Conservation (phyloP, 2,329 filamentous ascomycete genomes). For the Paecilomyces sp. region DNA sequence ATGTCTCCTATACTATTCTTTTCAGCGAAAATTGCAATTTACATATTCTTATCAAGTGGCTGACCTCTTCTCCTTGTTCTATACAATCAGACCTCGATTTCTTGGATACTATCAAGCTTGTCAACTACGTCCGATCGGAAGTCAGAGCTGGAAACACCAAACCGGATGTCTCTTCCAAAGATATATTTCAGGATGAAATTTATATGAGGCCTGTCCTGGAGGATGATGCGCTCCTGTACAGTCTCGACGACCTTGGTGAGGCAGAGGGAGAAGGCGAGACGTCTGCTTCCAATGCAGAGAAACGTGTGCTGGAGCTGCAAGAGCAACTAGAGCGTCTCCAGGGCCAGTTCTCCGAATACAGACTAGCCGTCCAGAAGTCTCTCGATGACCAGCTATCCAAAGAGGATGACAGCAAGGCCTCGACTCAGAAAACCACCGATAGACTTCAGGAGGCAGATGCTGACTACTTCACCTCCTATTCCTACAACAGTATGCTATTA, state of each 20-base stretch:
- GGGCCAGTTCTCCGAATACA: constrained; percentile 59
- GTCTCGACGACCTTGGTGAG: constrained; percentile 66
- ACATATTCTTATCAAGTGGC: neutral
- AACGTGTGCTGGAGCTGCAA: constrained; percentile 52
- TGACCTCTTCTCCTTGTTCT: constrained; percentile 10
- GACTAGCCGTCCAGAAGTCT: constrained; percentile 58
- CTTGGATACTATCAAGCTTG: constrained; percentile 63
- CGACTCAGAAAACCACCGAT: constrained; percentile 19
- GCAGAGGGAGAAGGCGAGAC: constrained; percentile 13
- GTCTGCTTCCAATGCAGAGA: constrained; percentile 29
- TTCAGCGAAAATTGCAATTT: neutral
- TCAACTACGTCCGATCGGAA: constrained; percentile 57
- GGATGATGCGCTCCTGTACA: constrained; percentile 83
- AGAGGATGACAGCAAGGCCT: constrained; percentile 36
- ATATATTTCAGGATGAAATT: constrained; percentile 66
- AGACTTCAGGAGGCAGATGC: constrained; percentile 48
- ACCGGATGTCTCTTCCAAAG: constrained; percentile 53
- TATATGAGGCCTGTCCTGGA: constrained; percentile 79
- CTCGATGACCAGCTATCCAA: constrained; percentile 59
- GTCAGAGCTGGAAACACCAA: constrained; percentile 38
- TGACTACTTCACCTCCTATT: constrained; percentile 59
- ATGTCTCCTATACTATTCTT: constrained; percentile 13
- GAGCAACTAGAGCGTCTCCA: constrained; percentile 54
- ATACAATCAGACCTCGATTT: constrained; percentile 57
- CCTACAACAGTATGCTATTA: constrained; percentile 54